These are phyloP conservation scores for Microbotryum violaceum DNA, from an alignment of 1,284 basidiomycete species.

Conservation along the genomic window DNA sequence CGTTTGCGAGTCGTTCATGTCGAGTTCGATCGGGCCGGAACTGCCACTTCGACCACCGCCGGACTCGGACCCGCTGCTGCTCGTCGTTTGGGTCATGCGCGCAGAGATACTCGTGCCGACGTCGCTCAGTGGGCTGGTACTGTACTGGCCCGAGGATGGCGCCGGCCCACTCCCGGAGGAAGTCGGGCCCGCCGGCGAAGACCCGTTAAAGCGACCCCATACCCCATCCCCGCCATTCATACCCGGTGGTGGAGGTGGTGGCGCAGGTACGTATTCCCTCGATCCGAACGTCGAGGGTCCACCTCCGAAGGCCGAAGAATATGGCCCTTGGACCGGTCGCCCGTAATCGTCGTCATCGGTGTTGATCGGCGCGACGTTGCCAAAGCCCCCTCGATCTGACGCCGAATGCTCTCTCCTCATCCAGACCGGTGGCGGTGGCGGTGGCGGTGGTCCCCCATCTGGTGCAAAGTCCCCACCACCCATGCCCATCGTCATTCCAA, in stretches of 20 bases:
- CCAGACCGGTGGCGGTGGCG: constrained; percentile 4
- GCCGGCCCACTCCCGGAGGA: constrained; percentile 6
- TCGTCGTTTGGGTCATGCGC: constrained; percentile 7
- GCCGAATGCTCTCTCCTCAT: constrained; percentile 11
- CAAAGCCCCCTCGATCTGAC: constrained; percentile 2
- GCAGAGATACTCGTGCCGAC: constrained; percentile 24
- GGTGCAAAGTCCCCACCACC: background rate
- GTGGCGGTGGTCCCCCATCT: too few species aligned
- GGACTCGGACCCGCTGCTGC: constrained; percentile 4
- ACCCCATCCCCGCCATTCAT: background rate
- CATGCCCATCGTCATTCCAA: too few species aligned
- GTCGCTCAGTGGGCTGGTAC: constrained; percentile 9
- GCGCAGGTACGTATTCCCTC: constrained; percentile 2
- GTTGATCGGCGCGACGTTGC: background rate
- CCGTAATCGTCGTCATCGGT: constrained; percentile 27
- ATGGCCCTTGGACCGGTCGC: constrained; percentile 11
- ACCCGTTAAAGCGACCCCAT: too few species aligned
- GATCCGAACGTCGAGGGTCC: background rate
- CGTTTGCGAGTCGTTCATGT: constrained; percentile 90
- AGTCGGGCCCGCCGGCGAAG: background rate
- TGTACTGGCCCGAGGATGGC: background rate
- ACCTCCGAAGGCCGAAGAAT: background rate
- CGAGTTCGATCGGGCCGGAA: constrained; percentile 55
- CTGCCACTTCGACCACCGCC: background rate
- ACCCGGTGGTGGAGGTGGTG: background rate